Evolutionary conservation across 2,329 filamentous ascomycete species (phyloP), one percentile per base, ranked within the genome.

Genomic region (Cladosporium sp.): DNA sequence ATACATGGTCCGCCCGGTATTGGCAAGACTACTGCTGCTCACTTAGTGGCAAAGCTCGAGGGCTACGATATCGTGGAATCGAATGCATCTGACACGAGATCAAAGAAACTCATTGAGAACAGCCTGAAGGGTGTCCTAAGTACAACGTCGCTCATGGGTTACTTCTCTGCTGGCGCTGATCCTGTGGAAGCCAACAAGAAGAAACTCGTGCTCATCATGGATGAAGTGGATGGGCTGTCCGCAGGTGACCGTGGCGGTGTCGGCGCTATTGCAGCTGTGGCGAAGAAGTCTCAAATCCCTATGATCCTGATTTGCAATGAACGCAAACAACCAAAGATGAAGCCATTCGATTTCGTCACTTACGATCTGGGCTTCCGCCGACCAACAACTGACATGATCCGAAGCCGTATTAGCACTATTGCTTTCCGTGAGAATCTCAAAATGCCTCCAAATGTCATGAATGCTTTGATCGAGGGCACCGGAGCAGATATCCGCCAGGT

Each of bases 301-400:
- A 88, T 99, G 72, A 97, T 99, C 66, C 82, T 99, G 57, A 97
- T 99, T 66, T 99, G 94, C 82, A 99, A 99, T 73, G 94, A 99
- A 71, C 88, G 94, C 66, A 87, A 84, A 65, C 78, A 92, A 62
- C 94, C 89, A 30, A 99, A 99, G 81, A 99, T 99, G 94, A 97
- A 93, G 76, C 94, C 94, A 0, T 99, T 99, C 71, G 92, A 97
- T 71, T 84, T 85, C 68, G 88, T 89, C 55, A 88, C 90, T 2
- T 92, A 84, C 68, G 92, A 97, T 64, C 77, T 99, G 63, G 86
- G 87, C 43, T 99, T 99, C 80, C 85, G 88, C 69, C 86, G 92
- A 28, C 94, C 94, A 5, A 96, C 92, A 0, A 87, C 92, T 2
- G 92, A 97, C 55, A 90, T 95, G 76, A 91, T 99, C 56, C 85